Percentiles rank a stretch among this genome's conserved stretches.
Conservation (phyloP, 177 flowering plant genomes). For the Vitis hybrid region DNA sequence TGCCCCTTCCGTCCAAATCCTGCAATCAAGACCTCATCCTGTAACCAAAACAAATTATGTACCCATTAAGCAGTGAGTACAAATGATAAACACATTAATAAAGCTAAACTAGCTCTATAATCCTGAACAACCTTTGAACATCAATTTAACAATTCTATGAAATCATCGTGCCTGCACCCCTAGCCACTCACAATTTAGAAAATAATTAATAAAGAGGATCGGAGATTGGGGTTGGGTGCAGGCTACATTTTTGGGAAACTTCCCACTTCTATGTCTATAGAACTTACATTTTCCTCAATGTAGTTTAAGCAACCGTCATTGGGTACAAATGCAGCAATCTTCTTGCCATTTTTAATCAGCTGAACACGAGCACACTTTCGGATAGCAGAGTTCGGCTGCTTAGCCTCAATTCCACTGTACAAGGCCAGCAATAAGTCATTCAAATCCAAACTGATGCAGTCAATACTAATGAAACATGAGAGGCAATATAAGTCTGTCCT, state of each 20-base stretch:
- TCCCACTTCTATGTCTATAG: not conserved
- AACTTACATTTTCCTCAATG: conserved; percentile 54
- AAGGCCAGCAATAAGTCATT: not conserved
- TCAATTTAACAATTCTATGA: too few species aligned
- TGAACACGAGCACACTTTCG: conserved; percentile 61
- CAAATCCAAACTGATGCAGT: not conserved
- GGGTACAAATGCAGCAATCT: conserved; percentile 60
- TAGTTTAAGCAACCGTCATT: conserved; percentile 59
- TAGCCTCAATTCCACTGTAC: conserved; percentile 57
- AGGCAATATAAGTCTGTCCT: conserved; percentile 1
- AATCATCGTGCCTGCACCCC: too few species aligned
- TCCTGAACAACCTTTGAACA: not conserved
- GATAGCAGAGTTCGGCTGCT: conserved; percentile 65
- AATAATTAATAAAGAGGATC: too few species aligned
- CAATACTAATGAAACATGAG: not conserved
- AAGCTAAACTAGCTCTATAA: not conserved
- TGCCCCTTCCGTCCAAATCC: conserved; percentile 63
- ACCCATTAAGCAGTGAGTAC: not conserved
- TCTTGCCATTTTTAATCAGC: conserved; percentile 56
- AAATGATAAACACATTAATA: not conserved
- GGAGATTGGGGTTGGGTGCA: too few species aligned
- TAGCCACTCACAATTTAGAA: too few species aligned
- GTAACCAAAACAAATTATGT: not conserved
- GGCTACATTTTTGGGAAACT: not conserved
- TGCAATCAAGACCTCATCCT: conserved; percentile 63